Base-by-base conservation (phyloP, 2,329 filamentous ascomycete species). In the Fusarium avenaceum region DNA sequence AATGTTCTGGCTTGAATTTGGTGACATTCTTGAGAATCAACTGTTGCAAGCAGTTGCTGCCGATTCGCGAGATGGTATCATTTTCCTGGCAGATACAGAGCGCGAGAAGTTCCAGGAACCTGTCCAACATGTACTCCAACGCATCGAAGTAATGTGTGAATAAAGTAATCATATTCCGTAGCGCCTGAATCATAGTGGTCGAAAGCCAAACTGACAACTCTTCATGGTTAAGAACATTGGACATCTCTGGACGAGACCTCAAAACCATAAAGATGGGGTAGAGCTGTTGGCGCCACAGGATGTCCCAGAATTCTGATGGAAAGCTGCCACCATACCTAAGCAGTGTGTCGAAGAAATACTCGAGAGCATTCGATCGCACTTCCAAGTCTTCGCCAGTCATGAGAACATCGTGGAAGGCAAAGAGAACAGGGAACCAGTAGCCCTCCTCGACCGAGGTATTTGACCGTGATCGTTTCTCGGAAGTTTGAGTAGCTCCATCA, bases 371-470 rank as follows among this genome's bases (percentile, higher is more conserved):
- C 3, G 88, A 97, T 60, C 96, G 91, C 40, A 98, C 96, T 80
- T 99, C 96, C 19, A 99, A 86, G 77, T 99, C 96, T 79, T 99
- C 96, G 4, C 96, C 96, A 3, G 96, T 99, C 96, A 99, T 99
- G 47, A 99, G 83, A 22, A 99, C 94, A 78, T 99, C 96, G 77
- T 99, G 96, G 84, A 99, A 99, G 4, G 96, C 95, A 76, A 99
- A 98, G 30, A 99, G 84, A 7, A 99, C 92, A 0, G 96, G 96
- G 79, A 99, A 99, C 96, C 96, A 99, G 79, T 94, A 99, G 38
- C 96, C 94, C 78, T 98, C 96, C 77, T 99, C 96, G 67, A 96
- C 89, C 6, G 94, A 96, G 45, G 97, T 96, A 53, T 91, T 90
- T 58, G 85, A 92, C 57, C 89, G 89, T 63, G 90, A 89, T 75